phyloP scores from a whole-genome alignment of 768 basidiomycete genomes.

The Suillus subalutaceus region DNA sequence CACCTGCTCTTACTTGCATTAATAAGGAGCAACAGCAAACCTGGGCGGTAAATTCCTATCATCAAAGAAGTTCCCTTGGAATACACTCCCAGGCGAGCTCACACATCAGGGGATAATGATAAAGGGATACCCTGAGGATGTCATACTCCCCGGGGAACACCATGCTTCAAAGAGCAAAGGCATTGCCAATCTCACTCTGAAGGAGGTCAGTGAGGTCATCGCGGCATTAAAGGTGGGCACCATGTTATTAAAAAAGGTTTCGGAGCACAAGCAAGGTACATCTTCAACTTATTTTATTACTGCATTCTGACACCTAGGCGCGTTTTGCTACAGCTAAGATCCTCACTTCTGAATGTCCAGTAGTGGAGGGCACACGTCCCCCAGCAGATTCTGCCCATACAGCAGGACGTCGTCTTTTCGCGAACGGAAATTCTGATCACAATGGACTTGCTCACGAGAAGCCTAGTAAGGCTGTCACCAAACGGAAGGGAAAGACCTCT shows the following conservation, averaged over 20 bases:
- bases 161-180: conserved; percentile 13
- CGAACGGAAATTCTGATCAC: not conserved
- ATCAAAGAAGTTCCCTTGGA: conserved; percentile 15
- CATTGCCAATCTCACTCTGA: conserved; percentile 5
- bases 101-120: not conserved
- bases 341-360: not conserved
- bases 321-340: not conserved
- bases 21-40: not conserved
- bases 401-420: not conserved
- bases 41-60: conserved; percentile 6
- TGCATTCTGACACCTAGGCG: not conserved
- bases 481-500: too few species aligned
- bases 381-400: not conserved
- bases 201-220: not conserved
- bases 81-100: conserved; percentile 5
- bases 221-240: not conserved
- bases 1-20: not conserved
- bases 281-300: not conserved
- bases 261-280: not conserved
- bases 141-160: conserved; percentile 8
- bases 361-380: not conserved
- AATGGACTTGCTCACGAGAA: not conserved
- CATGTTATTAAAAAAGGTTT: not conserved
- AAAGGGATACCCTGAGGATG: not conserved
- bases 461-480: not conserved